A percentile compares a stretch with the other conserved stretches of the same genome.
These are phyloP conservation scores for Kluyveromyces lactis DNA, from an alignment of 805 yeast species.

Conservation along the genomic window DNA sequence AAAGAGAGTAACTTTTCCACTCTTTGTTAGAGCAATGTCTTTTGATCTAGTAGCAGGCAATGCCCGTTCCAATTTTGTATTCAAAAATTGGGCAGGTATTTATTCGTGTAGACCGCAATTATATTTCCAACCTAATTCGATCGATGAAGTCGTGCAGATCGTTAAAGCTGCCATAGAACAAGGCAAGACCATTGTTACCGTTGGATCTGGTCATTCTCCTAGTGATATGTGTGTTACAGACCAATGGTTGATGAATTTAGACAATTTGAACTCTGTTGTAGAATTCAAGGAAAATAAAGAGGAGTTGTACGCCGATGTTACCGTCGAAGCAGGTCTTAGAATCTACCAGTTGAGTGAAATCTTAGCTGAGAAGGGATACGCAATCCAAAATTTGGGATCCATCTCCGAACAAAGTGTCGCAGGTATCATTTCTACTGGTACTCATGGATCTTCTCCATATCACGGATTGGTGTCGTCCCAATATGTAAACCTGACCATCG, in stretches of 20 bases:
- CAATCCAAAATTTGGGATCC: conserved; percentile 87
- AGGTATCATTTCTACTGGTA: conserved; percentile 94
- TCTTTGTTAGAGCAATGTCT: background rate
- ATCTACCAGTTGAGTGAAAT: conserved; percentile 63
- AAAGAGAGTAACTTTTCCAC: too few relatives aligned
- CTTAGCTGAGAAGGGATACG: conserved; percentile 56
- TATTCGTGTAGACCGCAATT: conserved; percentile 68
- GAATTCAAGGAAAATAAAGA: conserved; percentile 39
- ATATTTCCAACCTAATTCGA: conserved; percentile 64
- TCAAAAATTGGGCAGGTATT: conserved; percentile 79
- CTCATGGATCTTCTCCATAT: conserved; percentile 91
- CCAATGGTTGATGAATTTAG: conserved; percentile 85
- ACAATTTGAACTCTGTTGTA: conserved; percentile 55
- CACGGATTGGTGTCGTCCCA: conserved; percentile 90
- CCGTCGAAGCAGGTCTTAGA: conserved; percentile 91
- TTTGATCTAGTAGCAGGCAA: background rate
- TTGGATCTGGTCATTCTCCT: conserved; percentile 95
- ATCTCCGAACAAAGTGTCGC: conserved; percentile 90
- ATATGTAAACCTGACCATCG: conserved; percentile 65
- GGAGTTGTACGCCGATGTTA: conserved; percentile 75
- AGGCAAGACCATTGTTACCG: conserved; percentile 65
- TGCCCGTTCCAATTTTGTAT: conserved; percentile 28
- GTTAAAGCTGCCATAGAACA: conserved; percentile 55
- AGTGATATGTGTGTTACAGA: conserved; percentile 80
- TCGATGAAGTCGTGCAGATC: conserved; percentile 61